Evolutionary conservation across 2,329 filamentous ascomycete species (phyloP), one percentile per base, ranked within the genome.

Genomic region (Monosporascus cannonballus): DNA sequence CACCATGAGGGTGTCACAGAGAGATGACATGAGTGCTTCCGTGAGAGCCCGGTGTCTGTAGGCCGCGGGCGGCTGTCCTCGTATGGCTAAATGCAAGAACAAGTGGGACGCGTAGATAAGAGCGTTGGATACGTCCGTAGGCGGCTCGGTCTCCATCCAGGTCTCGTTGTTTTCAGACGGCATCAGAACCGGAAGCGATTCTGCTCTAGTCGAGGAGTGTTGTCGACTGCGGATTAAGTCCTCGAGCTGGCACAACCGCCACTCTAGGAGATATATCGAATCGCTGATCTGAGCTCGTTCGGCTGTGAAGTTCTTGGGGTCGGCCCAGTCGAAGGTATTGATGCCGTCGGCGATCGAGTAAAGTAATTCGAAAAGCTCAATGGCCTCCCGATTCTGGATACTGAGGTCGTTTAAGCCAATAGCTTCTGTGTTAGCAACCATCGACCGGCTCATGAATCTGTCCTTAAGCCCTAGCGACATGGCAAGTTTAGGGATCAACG

Each of bases 201-300:
- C 55, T 14, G 57, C 45, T 34, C 51, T 54, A 27, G 46, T 55
- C 27, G 51, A 53, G 27, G 54, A 54, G 17, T 54, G 54, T 1
- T 54, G 56, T 1, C 54, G 54, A 3, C 54, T 48, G 25, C 65
- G 63, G 22, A 53, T 58, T 6, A 52, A 36, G 17, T 66, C 55
- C 41, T 67, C 64, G 1, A 67, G 49, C 8, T 63, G 59, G 45
- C 66, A 68, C 25, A 68, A 60, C 20, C 61, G 61, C 58, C 63
- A 67, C 52, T 68, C 65, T 6, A 64, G 51, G 49, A 67, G 51
- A 48, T 68, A 68, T 24, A 68, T 64, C 7, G 64, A 66, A 50
- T 68, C 61, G 56, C 65, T 67, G 39, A 67, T 58, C 41, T 64
- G 62, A n/a, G 64, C 52, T 44, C 65, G 56, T 20, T 68, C 59